These are phyloP conservation scores for Clarkia xantiana DNA, from an alignment of 345 rosid genomes.

Conservation along the genomic window DNA sequence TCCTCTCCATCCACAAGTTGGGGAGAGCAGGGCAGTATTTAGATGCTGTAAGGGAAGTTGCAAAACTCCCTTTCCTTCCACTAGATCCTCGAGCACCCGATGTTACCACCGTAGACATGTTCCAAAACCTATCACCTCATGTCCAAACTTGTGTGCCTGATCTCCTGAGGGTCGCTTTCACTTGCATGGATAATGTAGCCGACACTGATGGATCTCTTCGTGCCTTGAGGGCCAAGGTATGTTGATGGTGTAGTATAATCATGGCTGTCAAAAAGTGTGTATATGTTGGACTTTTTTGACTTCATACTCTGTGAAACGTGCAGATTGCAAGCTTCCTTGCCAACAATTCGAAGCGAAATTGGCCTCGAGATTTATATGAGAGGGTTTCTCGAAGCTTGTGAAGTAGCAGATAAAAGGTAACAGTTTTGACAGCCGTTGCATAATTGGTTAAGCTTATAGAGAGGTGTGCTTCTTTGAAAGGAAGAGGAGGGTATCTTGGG, in stretches of 20 bases:
- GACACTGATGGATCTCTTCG: constrained; percentile 87
- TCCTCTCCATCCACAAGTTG: constrained; percentile 63
- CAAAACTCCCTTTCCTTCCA: constrained; percentile 79
- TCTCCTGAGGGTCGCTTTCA: constrained; percentile 65
- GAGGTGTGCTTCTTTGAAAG: no score
- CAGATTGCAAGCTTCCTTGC: constrained; percentile 89
- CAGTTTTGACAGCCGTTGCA: no score
- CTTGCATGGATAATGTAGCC: constrained; percentile 71
- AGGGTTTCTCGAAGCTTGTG: constrained; percentile 72
- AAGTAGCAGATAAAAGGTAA: no score
- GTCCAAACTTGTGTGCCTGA: constrained; percentile 87
- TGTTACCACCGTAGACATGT: constrained; percentile 25
- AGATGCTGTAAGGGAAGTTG: constrained; percentile 85
- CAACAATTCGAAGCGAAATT: constrained; percentile 60
- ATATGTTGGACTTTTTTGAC: no score
- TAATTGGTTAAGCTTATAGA: no score
- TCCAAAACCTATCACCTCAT: constrained; percentile 63
- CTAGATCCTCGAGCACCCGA: constrained; percentile 76
- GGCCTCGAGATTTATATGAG: constrained; percentile 84
- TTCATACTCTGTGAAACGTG: no score
- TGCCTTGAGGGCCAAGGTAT: constrained; percentile 86
- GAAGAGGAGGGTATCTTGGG: no score
- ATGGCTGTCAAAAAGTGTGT: no score
- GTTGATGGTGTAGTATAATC: no score
- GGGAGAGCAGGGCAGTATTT: constrained; percentile 50